phyloP scores from a whole-genome alignment of 805 yeast species.

The Millerozyma miso region DNA sequence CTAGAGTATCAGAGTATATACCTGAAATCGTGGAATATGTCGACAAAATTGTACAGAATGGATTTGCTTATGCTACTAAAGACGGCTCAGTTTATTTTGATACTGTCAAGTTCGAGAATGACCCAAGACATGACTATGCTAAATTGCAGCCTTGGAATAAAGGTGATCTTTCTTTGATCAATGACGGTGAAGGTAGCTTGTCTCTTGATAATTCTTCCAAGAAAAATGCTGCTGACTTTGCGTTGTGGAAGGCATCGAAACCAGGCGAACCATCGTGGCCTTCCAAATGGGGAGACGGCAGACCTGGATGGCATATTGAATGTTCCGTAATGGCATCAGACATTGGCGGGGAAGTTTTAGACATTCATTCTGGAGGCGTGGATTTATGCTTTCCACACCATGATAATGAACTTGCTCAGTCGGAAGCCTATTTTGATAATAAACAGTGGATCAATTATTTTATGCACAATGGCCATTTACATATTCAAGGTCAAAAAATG shows the following conservation, averaged over 20 bases:
- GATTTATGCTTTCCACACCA: constrained; percentile 99
- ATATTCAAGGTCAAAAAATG: constrained; percentile 98
- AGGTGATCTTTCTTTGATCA: constrained; percentile 77
- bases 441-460: constrained; percentile 96
- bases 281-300: constrained; percentile 94
- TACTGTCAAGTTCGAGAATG: constrained; percentile 72
- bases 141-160: constrained; percentile 98
- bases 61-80: constrained; percentile 75
- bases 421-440: constrained; percentile 87
- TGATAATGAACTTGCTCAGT: constrained; percentile 96
- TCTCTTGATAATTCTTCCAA: constrained; percentile 54
- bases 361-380: constrained; percentile 95
- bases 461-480: constrained; percentile 95
- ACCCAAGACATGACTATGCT: constrained; percentile 78
- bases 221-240: constrained; percentile 79
- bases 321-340: constrained; percentile 98
- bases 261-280: constrained; percentile 97
- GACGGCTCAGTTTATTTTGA: constrained; percentile 98
- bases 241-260: constrained; percentile 93
- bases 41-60: constrained; percentile 65
- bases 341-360: constrained; percentile 76
- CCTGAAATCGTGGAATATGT: constrained; percentile 89
- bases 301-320: constrained; percentile 99
- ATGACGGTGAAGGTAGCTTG: constrained; percentile 93
- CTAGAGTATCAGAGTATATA: constrained; percentile 92